A percentile compares a stretch with the other conserved stretches of the same genome.
These are phyloP conservation scores for Aspergillus haitiensis DNA, from an alignment of 495 filamentous ascomycete genomes.

Conservation along the genomic window DNA sequence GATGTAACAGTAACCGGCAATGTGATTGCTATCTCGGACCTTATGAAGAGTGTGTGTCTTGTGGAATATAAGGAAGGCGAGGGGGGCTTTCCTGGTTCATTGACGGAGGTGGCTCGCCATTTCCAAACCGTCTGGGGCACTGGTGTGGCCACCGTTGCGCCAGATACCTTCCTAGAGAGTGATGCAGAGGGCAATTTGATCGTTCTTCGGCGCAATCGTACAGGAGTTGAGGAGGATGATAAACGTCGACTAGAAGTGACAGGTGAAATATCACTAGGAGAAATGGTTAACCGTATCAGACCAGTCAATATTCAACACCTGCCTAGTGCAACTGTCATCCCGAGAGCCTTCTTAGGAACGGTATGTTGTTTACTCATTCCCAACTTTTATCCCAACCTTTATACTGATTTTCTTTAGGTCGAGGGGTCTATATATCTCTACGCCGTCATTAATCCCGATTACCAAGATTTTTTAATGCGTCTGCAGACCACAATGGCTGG, in stretches of 20 bases:
- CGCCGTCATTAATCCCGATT: constrained; percentile 64
- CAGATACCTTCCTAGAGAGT: constrained; percentile 71
- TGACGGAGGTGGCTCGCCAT: constrained; percentile 77
- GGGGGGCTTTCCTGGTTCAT: constrained; percentile 43
- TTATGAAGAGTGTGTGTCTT: constrained; percentile 90
- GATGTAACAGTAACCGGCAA: constrained; percentile 71
- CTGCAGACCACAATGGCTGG: constrained; percentile 72
- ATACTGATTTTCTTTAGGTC: constrained; percentile 50
- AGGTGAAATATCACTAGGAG: constrained; percentile 80
- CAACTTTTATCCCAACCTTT: background rate
- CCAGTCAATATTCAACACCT: constrained; percentile 59
- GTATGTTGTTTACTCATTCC: constrained; percentile 52
- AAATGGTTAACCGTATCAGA: constrained; percentile 87
- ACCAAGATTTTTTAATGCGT: constrained; percentile 77
- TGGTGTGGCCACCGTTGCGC: constrained; percentile 68
- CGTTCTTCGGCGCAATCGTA: constrained; percentile 67
- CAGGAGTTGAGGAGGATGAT: constrained; percentile 74
- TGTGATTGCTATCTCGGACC: constrained; percentile 78
- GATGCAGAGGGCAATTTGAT: constrained; percentile 88
- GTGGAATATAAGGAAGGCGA: constrained; percentile 61
- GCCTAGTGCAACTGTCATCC: constrained; percentile 64
- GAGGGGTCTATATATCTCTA: constrained; percentile 93
- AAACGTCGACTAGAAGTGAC: constrained; percentile 67
- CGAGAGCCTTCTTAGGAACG: constrained; percentile 85
- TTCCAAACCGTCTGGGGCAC: constrained; percentile 80